Percentiles rank a stretch among this genome's conserved stretches.
These are phyloP conservation scores for Fusarium nurragi DNA, from an alignment of 2,329 filamentous ascomycete species.

Conservation along the genomic window DNA sequence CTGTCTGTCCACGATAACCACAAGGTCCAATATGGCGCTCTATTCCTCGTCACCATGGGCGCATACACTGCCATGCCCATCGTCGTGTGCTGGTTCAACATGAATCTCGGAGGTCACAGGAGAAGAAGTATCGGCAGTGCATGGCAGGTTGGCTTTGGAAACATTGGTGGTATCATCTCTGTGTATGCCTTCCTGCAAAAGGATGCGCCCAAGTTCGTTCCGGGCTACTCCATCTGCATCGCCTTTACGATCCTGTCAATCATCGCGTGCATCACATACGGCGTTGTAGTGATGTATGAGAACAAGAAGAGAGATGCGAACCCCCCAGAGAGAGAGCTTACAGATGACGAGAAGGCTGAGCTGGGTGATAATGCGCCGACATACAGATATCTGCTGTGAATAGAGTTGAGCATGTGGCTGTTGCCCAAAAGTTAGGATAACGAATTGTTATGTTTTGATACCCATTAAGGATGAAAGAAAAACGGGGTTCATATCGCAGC, in stretches of 20 bases:
- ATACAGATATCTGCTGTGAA: constrained; percentile 66
- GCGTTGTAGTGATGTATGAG: constrained; percentile 63
- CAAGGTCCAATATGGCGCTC: constrained; percentile 75
- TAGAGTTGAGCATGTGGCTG: not conserved
- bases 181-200: constrained; percentile 73
- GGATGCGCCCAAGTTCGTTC: constrained; percentile 75
- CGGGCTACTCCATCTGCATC: constrained; percentile 81
- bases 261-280: constrained; percentile 69
- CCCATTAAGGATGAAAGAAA: constrained; percentile 24
- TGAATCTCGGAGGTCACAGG: constrained; percentile 80
- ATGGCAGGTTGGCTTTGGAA: constrained; percentile 83
- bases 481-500: not conserved
- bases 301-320: constrained; percentile 68
- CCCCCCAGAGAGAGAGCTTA: constrained; percentile 56
- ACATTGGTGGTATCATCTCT: constrained; percentile 81
- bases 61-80: constrained; percentile 91
- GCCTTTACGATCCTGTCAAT: constrained; percentile 76
- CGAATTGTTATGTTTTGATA: not conserved
- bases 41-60: constrained; percentile 84
- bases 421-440: constrained; percentile 5
- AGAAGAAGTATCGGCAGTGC: constrained; percentile 75
- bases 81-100: constrained; percentile 83
- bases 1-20: constrained; percentile 74
- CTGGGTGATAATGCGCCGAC: constrained; percentile 68
- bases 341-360: constrained; percentile 69